phyloP scores from a whole-genome alignment of 2,329 filamentous ascomycete genomes.

The Tolypocladium sp. region DNA sequence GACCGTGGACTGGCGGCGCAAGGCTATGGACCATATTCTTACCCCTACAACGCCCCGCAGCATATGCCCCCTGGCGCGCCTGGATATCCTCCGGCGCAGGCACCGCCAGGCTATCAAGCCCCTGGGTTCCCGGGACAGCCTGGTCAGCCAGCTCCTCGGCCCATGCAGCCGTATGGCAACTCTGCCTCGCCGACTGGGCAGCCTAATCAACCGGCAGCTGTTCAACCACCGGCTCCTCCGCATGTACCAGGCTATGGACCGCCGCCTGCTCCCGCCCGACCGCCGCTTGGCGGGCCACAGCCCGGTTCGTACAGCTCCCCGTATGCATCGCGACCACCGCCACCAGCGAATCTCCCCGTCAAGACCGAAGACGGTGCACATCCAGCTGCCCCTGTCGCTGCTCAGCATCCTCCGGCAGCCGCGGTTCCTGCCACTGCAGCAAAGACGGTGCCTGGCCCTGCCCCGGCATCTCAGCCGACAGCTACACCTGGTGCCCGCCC shows the following conservation, averaged over 20 bases:
- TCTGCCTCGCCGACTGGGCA: slow-evolving; percentile 17
- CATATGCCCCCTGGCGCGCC: slow-evolving; percentile 22
- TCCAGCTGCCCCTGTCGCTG: background rate
- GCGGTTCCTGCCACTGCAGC: background rate
- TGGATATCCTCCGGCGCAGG: slow-evolving; percentile 24
- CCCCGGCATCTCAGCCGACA: slow-evolving; percentile 7
- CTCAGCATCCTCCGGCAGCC: slow-evolving; percentile 3
- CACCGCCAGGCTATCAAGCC: slow-evolving; percentile 23
- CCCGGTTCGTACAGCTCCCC: slow-evolving; percentile 26
- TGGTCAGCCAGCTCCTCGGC: slow-evolving; percentile 14
- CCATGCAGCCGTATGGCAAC: slow-evolving; percentile 18
- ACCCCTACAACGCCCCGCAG: slow-evolving; percentile 22
- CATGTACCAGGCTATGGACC: slow-evolving; percentile 25
- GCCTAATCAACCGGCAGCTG: slow-evolving; percentile 10
- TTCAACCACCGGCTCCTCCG: slow-evolving; percentile 22
- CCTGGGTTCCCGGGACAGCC: slow-evolving; percentile 22
- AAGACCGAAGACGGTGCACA: slow-evolving; percentile 19
- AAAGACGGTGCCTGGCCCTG: slow-evolving; percentile 1
- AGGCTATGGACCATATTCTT: slow-evolving; percentile 26
- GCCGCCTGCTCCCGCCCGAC: slow-evolving; percentile 24
- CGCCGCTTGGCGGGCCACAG: slow-evolving; percentile 20
- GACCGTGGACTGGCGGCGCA: slow-evolving; percentile 34
- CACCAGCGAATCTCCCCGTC: slow-evolving; percentile 13
- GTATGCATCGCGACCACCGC: slow-evolving; percentile 25
- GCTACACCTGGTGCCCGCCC: slow-evolving; percentile 6